These are phyloP conservation scores for Sugiyamaella pinicola DNA, from an alignment of 1,139 yeast species.

Conservation along the genomic window DNA sequence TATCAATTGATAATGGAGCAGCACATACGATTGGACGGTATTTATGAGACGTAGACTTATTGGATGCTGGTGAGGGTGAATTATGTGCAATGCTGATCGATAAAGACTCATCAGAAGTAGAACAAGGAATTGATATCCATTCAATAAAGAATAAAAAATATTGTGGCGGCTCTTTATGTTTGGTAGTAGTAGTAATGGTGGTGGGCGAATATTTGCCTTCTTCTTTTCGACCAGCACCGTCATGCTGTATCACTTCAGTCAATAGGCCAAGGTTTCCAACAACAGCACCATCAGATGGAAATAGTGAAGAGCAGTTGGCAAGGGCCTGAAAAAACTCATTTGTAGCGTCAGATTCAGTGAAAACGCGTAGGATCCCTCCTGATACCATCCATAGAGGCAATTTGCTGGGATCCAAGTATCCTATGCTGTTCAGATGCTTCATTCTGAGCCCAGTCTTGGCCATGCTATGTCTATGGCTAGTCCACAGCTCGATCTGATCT, in stretches of 20 bases:
- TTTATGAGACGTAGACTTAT: too few relatives aligned
- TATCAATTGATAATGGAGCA: slow-evolving; percentile 13
- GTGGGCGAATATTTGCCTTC: too few relatives aligned
- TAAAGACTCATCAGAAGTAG: background rate
- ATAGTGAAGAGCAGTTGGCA: slow-evolving; percentile 22
- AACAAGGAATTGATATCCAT: slow-evolving; percentile 7
- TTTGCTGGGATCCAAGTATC: slow-evolving; percentile 21
- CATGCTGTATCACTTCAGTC: slow-evolving; percentile 4
- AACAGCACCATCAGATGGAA: slow-evolving; percentile 15
- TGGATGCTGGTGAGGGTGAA: too few relatives aligned
- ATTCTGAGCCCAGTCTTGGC: slow-evolving; percentile 14
- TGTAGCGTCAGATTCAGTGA: slow-evolving; percentile 26
- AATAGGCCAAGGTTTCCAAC: slow-evolving; percentile 24
- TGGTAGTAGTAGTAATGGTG: background rate
- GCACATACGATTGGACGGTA: slow-evolving; percentile 17
- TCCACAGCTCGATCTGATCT: slow-evolving; percentile 29
- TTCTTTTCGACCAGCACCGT: too few relatives aligned
- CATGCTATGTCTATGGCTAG: slow-evolving; percentile 19
- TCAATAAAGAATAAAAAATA: slow-evolving; percentile 18
- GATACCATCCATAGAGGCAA: slow-evolving; percentile 35
- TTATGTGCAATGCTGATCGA: too few relatives aligned
- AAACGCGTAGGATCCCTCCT: slow-evolving; percentile 33
- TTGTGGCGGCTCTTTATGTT: slow-evolving; percentile 1
- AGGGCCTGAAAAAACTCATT: slow-evolving; percentile 32
- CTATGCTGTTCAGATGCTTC: slow-evolving; percentile 10